Base-by-base conservation (phyloP, 1,139 yeast species). In the Saccharomyces hybrid region DNA sequence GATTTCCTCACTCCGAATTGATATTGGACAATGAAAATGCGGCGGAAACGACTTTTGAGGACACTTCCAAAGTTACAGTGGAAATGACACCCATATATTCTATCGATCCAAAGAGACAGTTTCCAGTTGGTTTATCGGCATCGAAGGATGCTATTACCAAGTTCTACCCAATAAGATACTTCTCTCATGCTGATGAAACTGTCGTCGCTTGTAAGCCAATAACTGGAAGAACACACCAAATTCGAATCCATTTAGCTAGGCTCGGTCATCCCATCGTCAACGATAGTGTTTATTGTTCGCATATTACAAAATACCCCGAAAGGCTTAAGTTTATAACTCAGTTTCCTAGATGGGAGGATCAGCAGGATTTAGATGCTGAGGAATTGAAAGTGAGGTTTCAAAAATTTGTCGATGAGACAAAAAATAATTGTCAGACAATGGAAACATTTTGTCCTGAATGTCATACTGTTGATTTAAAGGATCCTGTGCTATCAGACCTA, bases 211-310 rank as follows among this genome's bases (percentile, higher is more conserved):
- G 95, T 64, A 74, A 72, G 57, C 95, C 95, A 0, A 59, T 79
- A 7, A 83, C 93, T 0, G 96, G 95, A 0, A 76, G 86, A 61
- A 85, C 87, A 61, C 95, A 87, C 67, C 95, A 87, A 66, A 85
- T 87, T 25, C 73, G 95, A 53, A 84, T 86, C 6, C 95, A 87
- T 70, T 69, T 87, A 31, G 76, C 87, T 27, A 77, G 82, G 54
- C 53, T 85, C 52, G 88, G 89, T 0, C 74, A 68, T 60, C 93
- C 96, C 0, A 88, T 88, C 9, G 77, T 75, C 1, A 86, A 87
- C 61, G 96, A 88, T 65, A 78, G 78, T 8, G 68, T 83, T 14
- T 86, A 86, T 66, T 76, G 75, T 50, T 69, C 73, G 1, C 54
- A 53, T 7, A 58, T 52, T 46, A 60, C 65, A 1, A 61, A 54